Evolutionary conservation across 1,139 yeast species (phyloP).

Genomic region (Saccharomyces hybrid): DNA sequence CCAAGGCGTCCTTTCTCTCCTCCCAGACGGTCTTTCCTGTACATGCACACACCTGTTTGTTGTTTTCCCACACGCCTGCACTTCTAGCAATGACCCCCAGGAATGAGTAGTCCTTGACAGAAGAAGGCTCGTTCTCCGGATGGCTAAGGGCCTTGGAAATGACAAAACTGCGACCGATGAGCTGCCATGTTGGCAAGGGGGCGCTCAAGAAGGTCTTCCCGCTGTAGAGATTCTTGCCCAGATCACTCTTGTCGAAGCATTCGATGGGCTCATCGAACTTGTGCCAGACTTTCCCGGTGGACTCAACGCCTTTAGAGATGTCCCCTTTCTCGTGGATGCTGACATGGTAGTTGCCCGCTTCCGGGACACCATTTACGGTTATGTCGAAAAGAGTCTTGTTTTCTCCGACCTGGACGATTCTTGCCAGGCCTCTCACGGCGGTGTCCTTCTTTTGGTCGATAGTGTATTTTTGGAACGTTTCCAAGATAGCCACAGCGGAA

Average conservation of each 20-base stretch:
- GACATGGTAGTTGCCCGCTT: conserved; percentile 60
- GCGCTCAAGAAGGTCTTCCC: conserved; percentile 65
- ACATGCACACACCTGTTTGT: conserved; percentile 87
- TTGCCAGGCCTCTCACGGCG: conserved; percentile 80
- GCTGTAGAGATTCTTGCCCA: conserved; percentile 15
- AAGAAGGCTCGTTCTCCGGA: conserved; percentile 5
- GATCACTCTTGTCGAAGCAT: conserved; percentile 32
- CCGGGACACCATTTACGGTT: conserved; percentile 60
- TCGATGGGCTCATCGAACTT: conserved; percentile 37
- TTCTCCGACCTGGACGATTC: conserved; percentile 65
- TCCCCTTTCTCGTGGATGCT: conserved; percentile 67
- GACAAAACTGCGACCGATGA: conserved; percentile 77
- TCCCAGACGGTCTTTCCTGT: conserved; percentile 96
- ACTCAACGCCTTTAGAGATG: conserved; percentile 61
- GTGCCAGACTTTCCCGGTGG: conserved; percentile 52
- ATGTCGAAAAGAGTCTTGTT: conserved; percentile 59
- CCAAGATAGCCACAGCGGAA: conserved; percentile 88
- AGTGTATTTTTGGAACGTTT: conserved; percentile 44
- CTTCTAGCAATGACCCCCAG: conserved; percentile 92
- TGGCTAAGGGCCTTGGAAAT: conserved; percentile 37
- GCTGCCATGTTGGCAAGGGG: conserved; percentile 47
- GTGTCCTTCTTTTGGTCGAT: conserved; percentile 36
- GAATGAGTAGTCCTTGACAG: conserved; percentile 41
- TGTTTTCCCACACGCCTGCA: conserved; percentile 97
- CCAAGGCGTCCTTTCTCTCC: conserved; percentile 67